Conservation (phyloP, 305 asterid genomes). For the Striga hermonthica region DNA sequence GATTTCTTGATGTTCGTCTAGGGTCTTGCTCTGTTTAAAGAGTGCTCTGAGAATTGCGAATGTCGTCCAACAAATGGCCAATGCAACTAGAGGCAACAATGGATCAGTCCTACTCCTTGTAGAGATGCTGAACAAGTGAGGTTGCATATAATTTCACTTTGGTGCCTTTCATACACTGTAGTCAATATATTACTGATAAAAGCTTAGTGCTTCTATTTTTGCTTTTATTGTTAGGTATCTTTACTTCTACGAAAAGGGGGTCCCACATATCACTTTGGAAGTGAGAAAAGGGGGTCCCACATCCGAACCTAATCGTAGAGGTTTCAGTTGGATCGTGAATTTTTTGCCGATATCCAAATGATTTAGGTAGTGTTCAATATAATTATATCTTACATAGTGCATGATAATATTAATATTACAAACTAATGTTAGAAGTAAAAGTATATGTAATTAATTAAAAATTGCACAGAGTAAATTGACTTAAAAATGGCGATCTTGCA, state of each 20-base stretch:
- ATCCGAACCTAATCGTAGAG: too few relatives aligned
- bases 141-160: slow-evolving; percentile 10
- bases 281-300: too few relatives aligned
- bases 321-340: too few relatives aligned
- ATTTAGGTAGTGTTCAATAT: too few relatives aligned
- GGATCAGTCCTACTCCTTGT: slow-evolving; percentile 79
- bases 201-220: background rate
- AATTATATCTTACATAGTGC: too few relatives aligned
- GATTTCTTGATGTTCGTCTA: slow-evolving; percentile 32
- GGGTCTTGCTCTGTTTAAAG: slow-evolving; percentile 97
- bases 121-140: slow-evolving; percentile 95
- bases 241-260: slow-evolving; percentile 93
- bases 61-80: slow-evolving; percentile 97
- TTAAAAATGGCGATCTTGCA: too few relatives aligned
- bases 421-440: too few relatives aligned
- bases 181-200: slow-evolving; percentile 4
- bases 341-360: too few relatives aligned
- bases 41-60: slow-evolving; percentile 95
- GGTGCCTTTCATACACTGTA: slow-evolving; percentile 10
- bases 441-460: too few relatives aligned
- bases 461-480: too few relatives aligned
- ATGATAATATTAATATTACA: too few relatives aligned
- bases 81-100: slow-evolving; percentile 81
- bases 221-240: slow-evolving; percentile 58
- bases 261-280: slow-evolving; percentile 70